Evolutionary conservation across 306 rosid genomes (phyloP).

Genomic region (Rosa persica): DNA sequence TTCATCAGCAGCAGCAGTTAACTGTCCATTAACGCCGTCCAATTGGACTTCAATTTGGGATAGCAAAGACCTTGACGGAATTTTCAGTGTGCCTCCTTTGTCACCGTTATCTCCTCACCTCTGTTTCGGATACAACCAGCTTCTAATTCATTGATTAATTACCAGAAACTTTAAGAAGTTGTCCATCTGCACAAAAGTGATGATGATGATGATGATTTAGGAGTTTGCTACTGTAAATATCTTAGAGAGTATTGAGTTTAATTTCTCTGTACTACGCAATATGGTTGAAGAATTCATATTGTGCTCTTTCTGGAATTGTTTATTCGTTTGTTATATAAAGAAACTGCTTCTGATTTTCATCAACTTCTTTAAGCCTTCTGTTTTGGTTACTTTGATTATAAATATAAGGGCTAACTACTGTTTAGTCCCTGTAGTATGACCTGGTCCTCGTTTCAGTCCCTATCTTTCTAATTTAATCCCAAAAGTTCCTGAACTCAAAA

Average conservation of each 20-base stretch:
- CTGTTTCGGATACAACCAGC: constrained; percentile 35
- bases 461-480: too few relatives aligned
- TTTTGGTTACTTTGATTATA: neutral
- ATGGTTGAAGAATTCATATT: constrained; percentile 11
- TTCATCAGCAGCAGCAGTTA: neutral
- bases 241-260: constrained; percentile 1
- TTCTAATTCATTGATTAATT: constrained; percentile 7
- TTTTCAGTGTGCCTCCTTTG: constrained; percentile 51
- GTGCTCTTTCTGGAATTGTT: constrained; percentile 13
- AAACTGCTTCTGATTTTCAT: neutral
- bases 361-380: too few relatives aligned
- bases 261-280: neutral
- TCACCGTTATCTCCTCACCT: constrained; percentile 49
- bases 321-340: neutral
- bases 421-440: too few relatives aligned
- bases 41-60: constrained; percentile 55
- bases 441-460: too few relatives aligned
- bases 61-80: constrained; percentile 38
- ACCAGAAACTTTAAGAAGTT: neutral
- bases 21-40: constrained; percentile 47
- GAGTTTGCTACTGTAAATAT: constrained; percentile 7
- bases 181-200: neutral
- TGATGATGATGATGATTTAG: neutral
- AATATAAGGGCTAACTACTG: too few relatives aligned
- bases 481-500: too few relatives aligned